A percentile compares a stretch with the other conserved stretches of the same genome.
phyloP scores from a whole-genome alignment of 768 basidiomycete genomes.

The Lentinula boryana region DNA sequence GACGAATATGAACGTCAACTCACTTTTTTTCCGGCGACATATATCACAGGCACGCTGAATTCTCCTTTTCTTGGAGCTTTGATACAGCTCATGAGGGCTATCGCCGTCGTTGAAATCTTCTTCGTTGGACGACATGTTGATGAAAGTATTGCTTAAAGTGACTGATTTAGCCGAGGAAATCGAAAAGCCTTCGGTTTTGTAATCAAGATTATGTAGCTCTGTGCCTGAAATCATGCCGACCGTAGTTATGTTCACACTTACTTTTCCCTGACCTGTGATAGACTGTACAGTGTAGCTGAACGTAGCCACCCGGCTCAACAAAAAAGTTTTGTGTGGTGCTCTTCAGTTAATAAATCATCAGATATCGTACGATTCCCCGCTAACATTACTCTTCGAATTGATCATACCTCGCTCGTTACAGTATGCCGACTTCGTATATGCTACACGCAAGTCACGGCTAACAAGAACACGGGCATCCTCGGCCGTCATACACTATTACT shows the following conservation, averaged over 20 bases:
- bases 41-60: conserved; percentile 79
- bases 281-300: too few species aligned
- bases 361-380: too few species aligned
- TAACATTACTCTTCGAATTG: too few species aligned
- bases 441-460: too few species aligned
- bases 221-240: background rate
- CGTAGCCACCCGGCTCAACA: too few species aligned
- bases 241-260: background rate
- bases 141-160: background rate
- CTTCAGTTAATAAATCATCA: too few species aligned
- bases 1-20: conserved; percentile 14
- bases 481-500: too few species aligned
- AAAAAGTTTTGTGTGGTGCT: too few species aligned
- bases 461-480: too few species aligned
- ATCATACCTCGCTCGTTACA: too few species aligned
- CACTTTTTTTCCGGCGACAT: conserved; percentile 81
- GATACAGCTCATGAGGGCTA: conserved; percentile 20
- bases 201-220: background rate
- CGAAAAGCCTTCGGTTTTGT: background rate
- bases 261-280: too few species aligned
- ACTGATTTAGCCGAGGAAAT: background rate
- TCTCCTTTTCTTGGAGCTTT: conserved; percentile 54
- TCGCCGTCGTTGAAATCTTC: conserved; percentile 53
- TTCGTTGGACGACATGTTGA: conserved; percentile 57
- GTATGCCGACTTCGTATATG: too few species aligned